Evolutionary conservation across 1,284 basidiomycete species (phyloP), one percentile per base, ranked within the genome.

Genomic region (Ceratorhiza oryzae-sativae): DNA sequence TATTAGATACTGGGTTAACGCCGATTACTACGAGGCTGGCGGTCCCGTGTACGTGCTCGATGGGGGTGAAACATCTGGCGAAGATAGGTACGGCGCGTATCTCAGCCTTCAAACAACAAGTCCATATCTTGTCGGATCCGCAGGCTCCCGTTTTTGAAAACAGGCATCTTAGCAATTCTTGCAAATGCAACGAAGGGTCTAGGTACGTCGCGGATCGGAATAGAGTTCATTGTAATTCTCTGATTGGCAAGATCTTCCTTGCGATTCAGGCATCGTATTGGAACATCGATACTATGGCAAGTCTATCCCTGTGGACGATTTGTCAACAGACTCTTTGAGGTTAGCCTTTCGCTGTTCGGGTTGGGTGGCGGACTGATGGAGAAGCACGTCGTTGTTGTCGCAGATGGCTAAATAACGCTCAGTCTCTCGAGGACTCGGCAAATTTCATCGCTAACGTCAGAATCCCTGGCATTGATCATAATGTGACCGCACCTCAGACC

Each of bases 371-470:
- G 15, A 36, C 60, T 62, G 45, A 62, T 49, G 60, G 27, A 18
- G 58, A 60, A 45, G 58, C n/a, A 34, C 2, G 15, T 30, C 18
- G 55, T 56, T 23, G 55, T 23, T n/a, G 27, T 79, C 55, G 71
- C 65, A 90, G 91, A 36, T 95, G 91, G 87, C 84, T 98, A 62
- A 93, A 90, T 79, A 97, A 97, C 75, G 90, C 87, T 25, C 95
- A 98, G 80, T 86, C 94, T 0, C 87, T 94, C 0, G 90, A 93
- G n/a, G 97, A 99, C 82, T 94, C 92, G 58, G 95, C 94, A 0
- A 87, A 92, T 79, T 98, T 98, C 79, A 94, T 98, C 85, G 83
- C 86, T 6, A 86, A 90, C 72, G 88, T 97, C 78, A 85, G 89
- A 75, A 45, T 75, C 71, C 81, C 85, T 0, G 90, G 90, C 0